phyloP scores from a whole-genome alignment of 176 grass and related monocot genomes.

The Eleusine coracana region DNA sequence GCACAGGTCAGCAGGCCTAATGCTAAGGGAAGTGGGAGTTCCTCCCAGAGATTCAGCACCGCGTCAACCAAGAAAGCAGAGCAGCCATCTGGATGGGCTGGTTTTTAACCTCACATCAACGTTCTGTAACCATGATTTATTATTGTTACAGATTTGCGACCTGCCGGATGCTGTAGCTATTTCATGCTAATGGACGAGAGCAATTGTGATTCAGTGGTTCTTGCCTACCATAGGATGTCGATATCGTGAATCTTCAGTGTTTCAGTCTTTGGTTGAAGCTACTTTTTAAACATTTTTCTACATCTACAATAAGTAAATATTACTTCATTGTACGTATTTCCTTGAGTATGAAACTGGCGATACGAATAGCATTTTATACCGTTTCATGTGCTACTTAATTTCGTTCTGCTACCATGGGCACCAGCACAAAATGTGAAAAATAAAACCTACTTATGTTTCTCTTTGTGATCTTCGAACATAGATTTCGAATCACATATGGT shows the following conservation, averaged over 20 bases:
- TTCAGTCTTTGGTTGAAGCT: conserved; percentile 32
- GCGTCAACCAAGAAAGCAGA: conserved; percentile 41
- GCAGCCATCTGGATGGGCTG: conserved; percentile 80
- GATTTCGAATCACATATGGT: too few relatives aligned
- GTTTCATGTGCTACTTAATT: background rate
- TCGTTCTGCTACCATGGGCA: background rate
- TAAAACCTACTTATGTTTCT: too few relatives aligned
- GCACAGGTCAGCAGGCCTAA: conserved; percentile 27
- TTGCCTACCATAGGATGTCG: background rate
- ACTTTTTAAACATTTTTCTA: conserved; percentile 12
- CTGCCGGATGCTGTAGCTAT: background rate
- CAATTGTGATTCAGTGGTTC: background rate
- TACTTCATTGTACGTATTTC: background rate
- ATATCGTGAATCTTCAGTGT: conserved; percentile 29
- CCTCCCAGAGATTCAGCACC: conserved; percentile 58
- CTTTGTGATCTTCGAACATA: too few relatives aligned
- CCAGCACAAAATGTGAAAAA: background rate
- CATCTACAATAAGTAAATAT: conserved; percentile 38
- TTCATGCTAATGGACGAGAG: background rate
- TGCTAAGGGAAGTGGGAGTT: conserved; percentile 49
- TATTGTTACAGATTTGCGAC: background rate
- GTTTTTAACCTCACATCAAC: conserved; percentile 51
- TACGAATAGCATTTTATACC: background rate
- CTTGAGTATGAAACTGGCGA: background rate
- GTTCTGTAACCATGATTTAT: conserved; percentile 4